phyloP scores from a whole-genome alignment of 2,329 filamentous ascomycete genomes.

The Aspergillus proliferans region DNA sequence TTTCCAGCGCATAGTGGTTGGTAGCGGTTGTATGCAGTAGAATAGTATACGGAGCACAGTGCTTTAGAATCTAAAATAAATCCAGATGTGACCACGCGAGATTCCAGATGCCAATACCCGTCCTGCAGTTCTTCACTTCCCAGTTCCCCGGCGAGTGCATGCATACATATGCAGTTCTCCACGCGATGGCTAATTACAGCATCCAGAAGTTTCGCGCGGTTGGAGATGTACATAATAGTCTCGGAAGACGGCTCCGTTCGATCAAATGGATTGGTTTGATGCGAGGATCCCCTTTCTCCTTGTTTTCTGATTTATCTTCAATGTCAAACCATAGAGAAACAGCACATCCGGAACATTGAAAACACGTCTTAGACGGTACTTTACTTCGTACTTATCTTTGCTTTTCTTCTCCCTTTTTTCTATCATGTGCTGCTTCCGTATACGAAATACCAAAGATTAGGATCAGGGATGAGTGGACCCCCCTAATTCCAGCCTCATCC shows the following conservation, averaged over 20 bases:
- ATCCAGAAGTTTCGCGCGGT: neutral
- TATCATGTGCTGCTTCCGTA: neutral
- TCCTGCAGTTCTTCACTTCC: neutral
- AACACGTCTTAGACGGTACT: too few relatives aligned
- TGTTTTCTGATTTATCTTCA: too few relatives aligned
- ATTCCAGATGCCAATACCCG: neutral
- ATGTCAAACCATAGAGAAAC: too few relatives aligned
- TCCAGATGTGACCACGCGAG: too few relatives aligned
- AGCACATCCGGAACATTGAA: too few relatives aligned
- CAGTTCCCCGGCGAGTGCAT: neutral
- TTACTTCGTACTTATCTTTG: neutral
- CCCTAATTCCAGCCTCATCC: neutral
- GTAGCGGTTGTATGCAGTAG: neutral
- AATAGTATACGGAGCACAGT: too few relatives aligned
- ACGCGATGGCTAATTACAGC: neutral
- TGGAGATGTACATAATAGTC: neutral
- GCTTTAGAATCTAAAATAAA: too few relatives aligned
- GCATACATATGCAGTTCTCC: neutral
- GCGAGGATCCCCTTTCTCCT: too few relatives aligned
- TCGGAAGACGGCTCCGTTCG: neutral
- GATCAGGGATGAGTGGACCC: neutral
- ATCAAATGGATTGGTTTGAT: neutral
- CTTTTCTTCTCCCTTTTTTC: neutral
- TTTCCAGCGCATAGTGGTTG: neutral
- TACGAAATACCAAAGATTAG: neutral